phyloP scores from a whole-genome alignment of 352 stramenopile genomes.

The Globisporangium irregulare region DNA sequence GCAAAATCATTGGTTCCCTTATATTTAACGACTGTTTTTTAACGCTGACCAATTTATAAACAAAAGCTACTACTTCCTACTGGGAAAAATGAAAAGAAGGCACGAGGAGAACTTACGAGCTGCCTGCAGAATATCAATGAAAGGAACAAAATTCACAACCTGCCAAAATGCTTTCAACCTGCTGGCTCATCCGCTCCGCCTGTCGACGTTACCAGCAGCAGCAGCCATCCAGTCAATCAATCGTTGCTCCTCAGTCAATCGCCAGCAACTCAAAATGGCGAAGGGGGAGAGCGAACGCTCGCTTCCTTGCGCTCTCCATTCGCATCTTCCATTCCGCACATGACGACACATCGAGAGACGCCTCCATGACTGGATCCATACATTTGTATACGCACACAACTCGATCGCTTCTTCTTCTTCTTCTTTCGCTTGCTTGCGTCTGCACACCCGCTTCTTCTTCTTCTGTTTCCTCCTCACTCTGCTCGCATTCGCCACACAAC shows the following conservation, averaged over 20 bases:
- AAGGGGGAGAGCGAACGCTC: not conserved
- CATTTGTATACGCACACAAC: not conserved
- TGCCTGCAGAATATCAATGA: too few species aligned
- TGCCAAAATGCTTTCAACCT: not conserved
- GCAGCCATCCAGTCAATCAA: not conserved
- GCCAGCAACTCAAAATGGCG: not conserved
- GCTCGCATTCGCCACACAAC: not conserved
- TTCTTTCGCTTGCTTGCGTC: not conserved
- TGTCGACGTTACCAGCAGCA: not conserved
- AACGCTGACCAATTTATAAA: not conserved
- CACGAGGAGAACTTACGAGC: not conserved
- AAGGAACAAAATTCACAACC: too few species aligned
- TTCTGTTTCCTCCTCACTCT: not conserved
- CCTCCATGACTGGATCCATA: not conserved
- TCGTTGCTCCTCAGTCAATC: not conserved
- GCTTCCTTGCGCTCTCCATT: too few species aligned
- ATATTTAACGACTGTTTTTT: conserved; percentile 2
- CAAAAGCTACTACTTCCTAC: not conserved
- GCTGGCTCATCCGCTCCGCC: not conserved
- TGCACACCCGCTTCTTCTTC: not conserved
- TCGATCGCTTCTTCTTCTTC: not conserved
- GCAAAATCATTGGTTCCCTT: not conserved
- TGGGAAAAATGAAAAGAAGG: not conserved
- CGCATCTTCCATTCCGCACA: not conserved
- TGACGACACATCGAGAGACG: not conserved